Conservation (phyloP, 202 grass and related monocot species). For the Setaria italica region DNA sequence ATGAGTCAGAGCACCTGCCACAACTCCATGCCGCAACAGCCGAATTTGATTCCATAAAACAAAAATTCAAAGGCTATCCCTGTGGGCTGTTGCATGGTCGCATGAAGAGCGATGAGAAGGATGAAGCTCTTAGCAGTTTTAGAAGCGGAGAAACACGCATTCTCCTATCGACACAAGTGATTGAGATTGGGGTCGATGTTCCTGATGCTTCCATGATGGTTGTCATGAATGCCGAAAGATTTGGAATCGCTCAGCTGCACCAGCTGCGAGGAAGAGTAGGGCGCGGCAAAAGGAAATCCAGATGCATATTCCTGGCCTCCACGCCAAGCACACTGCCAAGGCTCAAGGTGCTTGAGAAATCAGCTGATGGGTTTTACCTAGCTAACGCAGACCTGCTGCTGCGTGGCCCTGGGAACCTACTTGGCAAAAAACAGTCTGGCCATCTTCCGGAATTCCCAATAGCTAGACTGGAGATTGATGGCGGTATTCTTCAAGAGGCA, state of each 20-base stretch:
- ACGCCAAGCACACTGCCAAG: conserved; percentile 59
- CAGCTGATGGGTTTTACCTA: conserved; percentile 88
- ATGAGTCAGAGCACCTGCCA: conserved; percentile 83
- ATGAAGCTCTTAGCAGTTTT: conserved; percentile 72
- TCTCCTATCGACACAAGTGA: conserved; percentile 88
- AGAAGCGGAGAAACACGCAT: conserved; percentile 77
- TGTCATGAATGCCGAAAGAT: conserved; percentile 90
- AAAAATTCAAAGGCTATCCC: conserved; percentile 69
- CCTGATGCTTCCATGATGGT: conserved; percentile 97
- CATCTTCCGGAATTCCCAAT: conserved; percentile 98
- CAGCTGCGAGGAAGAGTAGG: conserved; percentile 91
- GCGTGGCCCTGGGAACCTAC: conserved; percentile 90
- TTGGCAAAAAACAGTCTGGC: conserved; percentile 93
- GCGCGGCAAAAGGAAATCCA: conserved; percentile 76
- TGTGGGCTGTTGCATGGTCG: conserved; percentile 92
- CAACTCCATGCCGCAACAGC: conserved; percentile 80
- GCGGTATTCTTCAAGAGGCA: conserved; percentile 79
- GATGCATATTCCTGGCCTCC: conserved; percentile 78
- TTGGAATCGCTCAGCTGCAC: conserved; percentile 93
- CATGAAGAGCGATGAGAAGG: conserved; percentile 77
- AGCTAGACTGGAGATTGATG: conserved; percentile 93
- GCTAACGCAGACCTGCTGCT: conserved; percentile 84
- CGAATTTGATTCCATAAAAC: conserved; percentile 65
- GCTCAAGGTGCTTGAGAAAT: conserved; percentile 80
- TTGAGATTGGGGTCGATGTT: conserved; percentile 94